Percentiles rank a stretch among this genome's conserved stretches.
Conservation (phyloP, 768 basidiomycete species). For the Lentinula sp. region DNA sequence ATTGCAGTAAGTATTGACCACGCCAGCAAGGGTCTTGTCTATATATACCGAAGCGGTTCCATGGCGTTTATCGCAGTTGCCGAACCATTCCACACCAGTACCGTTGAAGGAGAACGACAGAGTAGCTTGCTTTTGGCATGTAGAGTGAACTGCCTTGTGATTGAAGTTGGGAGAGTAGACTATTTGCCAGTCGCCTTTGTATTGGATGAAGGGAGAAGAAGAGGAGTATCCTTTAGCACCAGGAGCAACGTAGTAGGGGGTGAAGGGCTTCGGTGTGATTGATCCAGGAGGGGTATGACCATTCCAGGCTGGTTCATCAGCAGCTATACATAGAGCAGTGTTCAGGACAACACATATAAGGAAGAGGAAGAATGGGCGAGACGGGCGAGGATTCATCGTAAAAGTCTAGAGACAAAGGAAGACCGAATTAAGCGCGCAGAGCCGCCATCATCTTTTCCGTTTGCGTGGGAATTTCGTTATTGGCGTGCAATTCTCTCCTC, state of each 20-base stretch:
- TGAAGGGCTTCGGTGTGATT: slow-evolving; percentile 39
- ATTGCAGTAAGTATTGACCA: slow-evolving; percentile 35
- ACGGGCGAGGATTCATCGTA: not conserved
- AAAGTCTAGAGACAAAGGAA: not conserved
- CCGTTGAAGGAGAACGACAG: slow-evolving; percentile 61
- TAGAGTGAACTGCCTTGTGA: slow-evolving; percentile 44
- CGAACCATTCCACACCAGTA: slow-evolving; percentile 77
- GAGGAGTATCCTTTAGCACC: slow-evolving; percentile 71
- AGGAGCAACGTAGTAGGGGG: slow-evolving; percentile 69
- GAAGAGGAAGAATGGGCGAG: not conserved
- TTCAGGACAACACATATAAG: not conserved
- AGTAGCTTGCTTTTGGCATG: slow-evolving; percentile 41
- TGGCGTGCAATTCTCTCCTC: no score
- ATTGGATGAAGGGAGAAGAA: slow-evolving; percentile 58
- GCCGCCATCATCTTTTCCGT: not conserved
- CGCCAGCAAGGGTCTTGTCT: slow-evolving; percentile 41
- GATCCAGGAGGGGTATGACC: slow-evolving; percentile 52
- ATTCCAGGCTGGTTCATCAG: slow-evolving; percentile 58
- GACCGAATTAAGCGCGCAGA: not conserved
- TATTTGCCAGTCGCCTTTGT: slow-evolving; percentile 54
- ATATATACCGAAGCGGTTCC: slow-evolving; percentile 53
- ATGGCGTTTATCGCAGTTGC: slow-evolving; percentile 46
- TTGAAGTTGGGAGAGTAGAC: slow-evolving; percentile 46
- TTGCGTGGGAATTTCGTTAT: not conserved
- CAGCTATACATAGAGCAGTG: not conserved